These are phyloP conservation scores for Suillus bovinus DNA, from an alignment of 768 basidiomycete genomes.

Conservation along the genomic window DNA sequence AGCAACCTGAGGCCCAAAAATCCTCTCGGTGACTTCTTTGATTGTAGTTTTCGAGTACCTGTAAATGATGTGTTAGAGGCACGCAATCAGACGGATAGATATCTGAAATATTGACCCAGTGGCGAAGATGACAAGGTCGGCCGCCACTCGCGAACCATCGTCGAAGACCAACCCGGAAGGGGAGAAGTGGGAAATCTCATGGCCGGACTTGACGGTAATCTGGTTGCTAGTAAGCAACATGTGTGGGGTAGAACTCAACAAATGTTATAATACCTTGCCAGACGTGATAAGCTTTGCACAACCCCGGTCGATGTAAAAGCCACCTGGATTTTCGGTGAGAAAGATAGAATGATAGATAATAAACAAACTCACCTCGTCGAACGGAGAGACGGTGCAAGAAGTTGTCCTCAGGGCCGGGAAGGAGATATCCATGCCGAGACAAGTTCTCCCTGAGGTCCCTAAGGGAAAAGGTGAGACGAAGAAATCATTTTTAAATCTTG, in stretches of 20 bases:
- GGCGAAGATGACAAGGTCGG: slow-evolving; percentile 9
- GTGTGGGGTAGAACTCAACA: not conserved
- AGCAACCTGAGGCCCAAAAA: slow-evolving; percentile 5
- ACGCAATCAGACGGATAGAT: not conserved
- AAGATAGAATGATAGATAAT: not conserved
- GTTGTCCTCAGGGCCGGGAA: slow-evolving; percentile 1
- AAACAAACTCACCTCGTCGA: slow-evolving; percentile 4
- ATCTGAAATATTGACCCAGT: slow-evolving; percentile 1
- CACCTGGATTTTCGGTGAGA: not conserved
- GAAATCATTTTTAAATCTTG: not conserved
- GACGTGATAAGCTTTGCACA: slow-evolving; percentile 10
- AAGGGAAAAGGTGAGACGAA: not conserved
- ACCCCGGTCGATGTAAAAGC: slow-evolving; percentile 10
- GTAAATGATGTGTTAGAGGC: not conserved
- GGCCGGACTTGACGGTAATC: slow-evolving; percentile 11
- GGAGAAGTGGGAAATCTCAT: slow-evolving; percentile 5
- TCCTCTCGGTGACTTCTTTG: slow-evolving; percentile 1
- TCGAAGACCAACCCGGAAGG: slow-evolving; percentile 5
- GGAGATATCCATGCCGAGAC: slow-evolving; percentile 5
- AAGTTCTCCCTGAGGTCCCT: slow-evolving; percentile 7
- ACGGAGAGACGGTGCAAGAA: slow-evolving; percentile 10
- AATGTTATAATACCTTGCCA: slow-evolving; percentile 3
- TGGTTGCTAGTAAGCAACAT: not conserved
- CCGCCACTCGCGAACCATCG: slow-evolving; percentile 6
- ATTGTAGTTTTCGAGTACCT: slow-evolving; percentile 10